Evolutionary conservation across 148 eudicot species (phyloP), one percentile per base, ranked within the genome.

Genomic region (Chenopodium quinoa): DNA sequence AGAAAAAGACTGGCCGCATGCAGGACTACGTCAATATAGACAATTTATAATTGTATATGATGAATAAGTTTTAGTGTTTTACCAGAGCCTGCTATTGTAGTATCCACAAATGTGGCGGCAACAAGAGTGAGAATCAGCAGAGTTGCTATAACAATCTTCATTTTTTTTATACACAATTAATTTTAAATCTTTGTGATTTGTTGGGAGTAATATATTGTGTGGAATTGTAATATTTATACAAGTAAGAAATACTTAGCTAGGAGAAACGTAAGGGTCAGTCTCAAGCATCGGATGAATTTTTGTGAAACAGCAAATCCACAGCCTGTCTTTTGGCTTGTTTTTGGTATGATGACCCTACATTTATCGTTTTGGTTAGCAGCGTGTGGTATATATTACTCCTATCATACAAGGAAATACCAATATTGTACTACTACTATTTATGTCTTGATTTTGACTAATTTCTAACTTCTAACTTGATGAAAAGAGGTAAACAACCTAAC

Each of bases 81-180:
- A 83, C 86, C 79, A 66, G 85, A 79, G 79, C 16, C 82, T 17
- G 85, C 82, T 37, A 63, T 47, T 3, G 82, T n/a, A 34, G 82
- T 23, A 5, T 73, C 74, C 27, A 81, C 62, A 60, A 85, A 66
- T 22, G 63, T 74, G 72, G 58, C 75, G 75, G 79, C 66, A 78
- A 78, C 67, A 27, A 84, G 77, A n/a, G 82, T 31, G 68, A 82
- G 7, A 65, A 85, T 12, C 68, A 82, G 62, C 56, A 80, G 44
- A 47, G 75, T n/a, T 34, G 72, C 80, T 31, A 71, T 9, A 17
- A 78, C 65, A 71, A 23, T 67, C 83, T 82, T 85, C 87, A 85
- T 82, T 37, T 85, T 23, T 9, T 47, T 4, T 44, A 40, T 1
- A 40, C 44, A 40, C 44, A 40, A 40, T 5, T 6, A 40, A 0